Percentiles rank a stretch among this genome's conserved stretches.
Evolutionary conservation across 371 early-diverging fungal genomes (phyloP).

Genomic region (Cladochytrium tenue): DNA sequence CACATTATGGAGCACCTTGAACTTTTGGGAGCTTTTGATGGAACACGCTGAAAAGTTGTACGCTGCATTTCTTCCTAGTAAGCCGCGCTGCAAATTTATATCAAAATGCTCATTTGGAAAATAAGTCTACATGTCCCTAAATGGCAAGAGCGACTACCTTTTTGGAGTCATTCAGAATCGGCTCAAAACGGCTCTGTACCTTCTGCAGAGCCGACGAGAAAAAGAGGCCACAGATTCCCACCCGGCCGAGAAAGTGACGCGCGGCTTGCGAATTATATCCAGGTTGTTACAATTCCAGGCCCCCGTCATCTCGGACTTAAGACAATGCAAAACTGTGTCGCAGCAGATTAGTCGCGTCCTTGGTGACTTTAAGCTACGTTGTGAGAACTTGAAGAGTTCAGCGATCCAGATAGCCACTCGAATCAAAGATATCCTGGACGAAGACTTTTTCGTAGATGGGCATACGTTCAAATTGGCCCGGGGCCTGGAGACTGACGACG

Average conservation of each 20-base stretch:
- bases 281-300: background rate
- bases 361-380: background rate
- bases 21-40: background rate
- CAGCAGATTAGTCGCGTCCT: background rate
- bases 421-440: conserved; percentile 1
- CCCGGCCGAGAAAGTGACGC: background rate
- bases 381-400: too few species aligned
- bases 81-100: background rate
- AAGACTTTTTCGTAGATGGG: background rate
- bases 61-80: background rate
- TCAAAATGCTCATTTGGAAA: background rate
- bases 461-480: background rate
- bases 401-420: too few species aligned
- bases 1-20: conserved; percentile 1
- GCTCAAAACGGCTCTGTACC: background rate
- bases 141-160: background rate
- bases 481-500: background rate
- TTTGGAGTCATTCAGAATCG: background rate
- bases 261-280: background rate
- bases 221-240: background rate
- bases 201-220: background rate
- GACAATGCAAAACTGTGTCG: background rate
- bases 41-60: background rate
- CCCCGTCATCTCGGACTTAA: conserved; percentile 1
- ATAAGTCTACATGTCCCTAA: background rate